Percentiles rank a stretch among this genome's conserved stretches.
These are phyloP conservation scores for Talaromyces sp. DNA, from an alignment of 2,329 filamentous ascomycete genomes.

Conservation along the genomic window DNA sequence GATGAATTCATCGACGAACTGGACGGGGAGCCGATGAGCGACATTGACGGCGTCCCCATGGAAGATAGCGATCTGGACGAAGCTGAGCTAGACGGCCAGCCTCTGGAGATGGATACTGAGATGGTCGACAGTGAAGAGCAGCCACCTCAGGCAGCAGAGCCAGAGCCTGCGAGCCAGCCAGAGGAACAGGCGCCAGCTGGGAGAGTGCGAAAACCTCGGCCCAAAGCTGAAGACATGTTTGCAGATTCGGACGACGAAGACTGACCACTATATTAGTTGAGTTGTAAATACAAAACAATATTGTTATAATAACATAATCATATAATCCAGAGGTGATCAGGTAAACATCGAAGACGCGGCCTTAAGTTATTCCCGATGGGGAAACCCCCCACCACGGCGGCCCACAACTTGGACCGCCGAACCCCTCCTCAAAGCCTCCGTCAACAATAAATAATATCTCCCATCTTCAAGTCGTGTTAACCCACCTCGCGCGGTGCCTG, in stretches of 20 bases:
- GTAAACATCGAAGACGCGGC: not conserved
- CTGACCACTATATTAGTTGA: conserved; percentile 14
- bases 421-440: not conserved
- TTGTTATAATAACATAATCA: not conserved
- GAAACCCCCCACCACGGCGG: not conserved
- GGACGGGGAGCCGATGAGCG: conserved; percentile 44
- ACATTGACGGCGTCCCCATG: conserved; percentile 42
- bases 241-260: conserved; percentile 62
- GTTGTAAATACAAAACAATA: not conserved
- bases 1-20: conserved; percentile 27
- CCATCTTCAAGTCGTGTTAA: not conserved
- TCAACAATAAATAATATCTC: not conserved
- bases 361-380: not conserved
- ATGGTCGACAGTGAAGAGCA: conserved; percentile 14
- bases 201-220: conserved; percentile 52
- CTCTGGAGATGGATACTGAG: conserved; percentile 21
- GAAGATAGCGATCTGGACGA: conserved; percentile 47
- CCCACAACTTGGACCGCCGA: not conserved
- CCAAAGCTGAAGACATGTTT: conserved; percentile 83
- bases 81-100: conserved; percentile 41
- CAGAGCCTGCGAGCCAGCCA: conserved; percentile 12
- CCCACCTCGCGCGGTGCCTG: not conserved
- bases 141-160: conserved; percentile 16
- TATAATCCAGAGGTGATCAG: no score
- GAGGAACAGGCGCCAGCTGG: conserved; percentile 1